Percentiles rank a stretch among this genome's conserved stretches.
phyloP scores from a whole-genome alignment of 2,329 filamentous ascomycete species.

The Botrytis aclada region DNA sequence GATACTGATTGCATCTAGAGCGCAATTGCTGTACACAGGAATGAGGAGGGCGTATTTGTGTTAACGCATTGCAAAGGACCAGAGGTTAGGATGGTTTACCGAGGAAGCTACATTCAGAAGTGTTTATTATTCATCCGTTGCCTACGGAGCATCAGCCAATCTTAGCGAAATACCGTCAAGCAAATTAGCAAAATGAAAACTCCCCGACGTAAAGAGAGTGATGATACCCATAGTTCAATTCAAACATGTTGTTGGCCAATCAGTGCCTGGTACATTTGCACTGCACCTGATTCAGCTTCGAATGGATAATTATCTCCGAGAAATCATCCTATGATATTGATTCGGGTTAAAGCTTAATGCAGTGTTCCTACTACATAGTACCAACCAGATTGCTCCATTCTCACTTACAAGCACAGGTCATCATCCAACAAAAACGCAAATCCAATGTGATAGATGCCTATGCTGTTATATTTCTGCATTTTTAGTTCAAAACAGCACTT shows the following conservation, averaged over 20 bases:
- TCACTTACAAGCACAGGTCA: neutral
- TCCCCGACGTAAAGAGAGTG: no score
- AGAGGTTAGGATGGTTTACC: neutral
- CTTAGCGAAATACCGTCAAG: neutral
- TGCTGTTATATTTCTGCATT: neutral
- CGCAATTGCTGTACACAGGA: neutral
- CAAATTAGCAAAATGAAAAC: neutral
- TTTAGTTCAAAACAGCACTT: neutral
- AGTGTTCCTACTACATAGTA: neutral
- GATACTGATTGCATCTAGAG: slow-evolving; percentile 3
- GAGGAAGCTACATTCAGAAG: neutral
- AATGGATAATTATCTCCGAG: neutral
- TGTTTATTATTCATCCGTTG: neutral
- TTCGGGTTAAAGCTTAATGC: neutral
- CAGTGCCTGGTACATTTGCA: neutral
- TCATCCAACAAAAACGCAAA: neutral
- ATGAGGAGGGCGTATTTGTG: neutral
- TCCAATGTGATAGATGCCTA: neutral
- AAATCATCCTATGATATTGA: neutral
- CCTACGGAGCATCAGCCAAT: neutral
- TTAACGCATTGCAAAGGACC: neutral
- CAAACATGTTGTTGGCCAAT: neutral
- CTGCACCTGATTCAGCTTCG: neutral
- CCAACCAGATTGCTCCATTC: neutral
- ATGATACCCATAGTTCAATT: neutral